Percentiles rank a stretch among this genome's conserved stretches.
These are phyloP conservation scores for Orobanche coerulescens DNA, from an alignment of 257 asterid species.

Conservation along the genomic window DNA sequence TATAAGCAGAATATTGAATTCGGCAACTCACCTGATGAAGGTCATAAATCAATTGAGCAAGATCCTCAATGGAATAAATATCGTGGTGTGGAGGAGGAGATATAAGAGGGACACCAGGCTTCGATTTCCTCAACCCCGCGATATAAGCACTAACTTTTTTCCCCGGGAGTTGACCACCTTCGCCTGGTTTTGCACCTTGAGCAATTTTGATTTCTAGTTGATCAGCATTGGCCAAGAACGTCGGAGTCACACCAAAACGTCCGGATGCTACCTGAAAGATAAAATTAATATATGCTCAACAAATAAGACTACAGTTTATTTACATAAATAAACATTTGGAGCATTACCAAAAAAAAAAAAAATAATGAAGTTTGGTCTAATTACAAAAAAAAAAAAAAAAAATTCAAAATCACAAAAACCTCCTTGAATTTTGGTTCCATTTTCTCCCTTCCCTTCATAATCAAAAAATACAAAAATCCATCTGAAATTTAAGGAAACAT, in stretches of 20 bases:
- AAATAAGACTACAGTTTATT: background rate
- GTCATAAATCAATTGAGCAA: constrained; percentile 94
- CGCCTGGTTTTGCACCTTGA: constrained; percentile 99
- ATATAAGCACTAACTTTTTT: constrained; percentile 98
- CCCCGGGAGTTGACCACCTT: constrained; percentile 99
- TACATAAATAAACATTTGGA: background rate
- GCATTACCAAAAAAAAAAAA: no score
- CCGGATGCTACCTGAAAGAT: constrained; percentile 92
- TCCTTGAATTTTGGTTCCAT: no score
- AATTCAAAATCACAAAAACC: no score
- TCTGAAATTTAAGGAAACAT: no score
- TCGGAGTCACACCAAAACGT: constrained; percentile 98
- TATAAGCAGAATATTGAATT: background rate
- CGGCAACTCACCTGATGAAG: constrained; percentile 79
- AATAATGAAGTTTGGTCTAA: no score
- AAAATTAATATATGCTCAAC: background rate
- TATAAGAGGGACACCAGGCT: constrained; percentile 99
- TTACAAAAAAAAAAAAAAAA: no score
- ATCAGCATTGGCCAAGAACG: constrained; percentile 93
- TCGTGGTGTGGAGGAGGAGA: constrained; percentile 99
- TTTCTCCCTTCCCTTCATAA: no score
- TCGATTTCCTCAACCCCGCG: constrained; percentile 91
- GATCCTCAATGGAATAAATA: constrained; percentile 98
- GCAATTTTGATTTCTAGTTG: constrained; percentile 96
- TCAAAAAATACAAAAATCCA: no score